These are phyloP conservation scores for Emmonsiellopsis sp. DNA, from an alignment of 2,329 filamentous ascomycete species.

Conservation along the genomic window DNA sequence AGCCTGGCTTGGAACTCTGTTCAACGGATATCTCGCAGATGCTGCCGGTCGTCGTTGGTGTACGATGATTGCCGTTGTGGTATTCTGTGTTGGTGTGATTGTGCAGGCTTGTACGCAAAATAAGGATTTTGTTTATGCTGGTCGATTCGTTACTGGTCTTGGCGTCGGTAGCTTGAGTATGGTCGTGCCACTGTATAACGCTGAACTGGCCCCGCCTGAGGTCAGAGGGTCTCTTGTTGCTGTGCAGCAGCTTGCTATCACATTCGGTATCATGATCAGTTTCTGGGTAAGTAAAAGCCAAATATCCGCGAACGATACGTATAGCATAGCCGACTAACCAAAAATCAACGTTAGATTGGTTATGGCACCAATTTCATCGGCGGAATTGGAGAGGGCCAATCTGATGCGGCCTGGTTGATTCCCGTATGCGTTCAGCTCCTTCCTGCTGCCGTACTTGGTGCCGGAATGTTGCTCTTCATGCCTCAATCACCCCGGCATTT, in stretches of 20 bases:
- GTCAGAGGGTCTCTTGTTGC: constrained; percentile 32
- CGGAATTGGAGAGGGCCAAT: constrained; percentile 33
- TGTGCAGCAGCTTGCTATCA: constrained; percentile 33
- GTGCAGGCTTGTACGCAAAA: constrained; percentile 61
- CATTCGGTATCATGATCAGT: constrained; percentile 39
- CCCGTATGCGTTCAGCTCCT: constrained; percentile 62
- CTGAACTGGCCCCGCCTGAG: constrained; percentile 29
- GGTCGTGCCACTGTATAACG: constrained; percentile 31
- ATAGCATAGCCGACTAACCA: neutral
- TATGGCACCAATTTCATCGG: constrained; percentile 62
- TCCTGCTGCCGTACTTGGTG: constrained; percentile 55
- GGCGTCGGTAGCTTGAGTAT: constrained; percentile 33
- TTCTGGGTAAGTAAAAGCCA: constrained; percentile 29
- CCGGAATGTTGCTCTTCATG: constrained; percentile 67
- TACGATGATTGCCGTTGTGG: constrained; percentile 59
- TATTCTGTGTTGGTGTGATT: constrained; percentile 64
- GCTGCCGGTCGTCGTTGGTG: constrained; percentile 59
- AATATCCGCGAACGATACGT: too few relatives aligned
- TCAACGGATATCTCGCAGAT: constrained; percentile 30
- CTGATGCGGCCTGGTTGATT: constrained; percentile 56
- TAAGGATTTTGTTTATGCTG: constrained; percentile 41
- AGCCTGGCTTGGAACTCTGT: constrained; percentile 29
- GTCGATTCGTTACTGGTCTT: constrained; percentile 32
- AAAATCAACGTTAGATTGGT: constrained; percentile 42
- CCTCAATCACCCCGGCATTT: constrained; percentile 69